These are phyloP conservation scores for Phalaenopsis aphrodite DNA, from an alignment of 106 monocot genomes.

Conservation along the genomic window DNA sequence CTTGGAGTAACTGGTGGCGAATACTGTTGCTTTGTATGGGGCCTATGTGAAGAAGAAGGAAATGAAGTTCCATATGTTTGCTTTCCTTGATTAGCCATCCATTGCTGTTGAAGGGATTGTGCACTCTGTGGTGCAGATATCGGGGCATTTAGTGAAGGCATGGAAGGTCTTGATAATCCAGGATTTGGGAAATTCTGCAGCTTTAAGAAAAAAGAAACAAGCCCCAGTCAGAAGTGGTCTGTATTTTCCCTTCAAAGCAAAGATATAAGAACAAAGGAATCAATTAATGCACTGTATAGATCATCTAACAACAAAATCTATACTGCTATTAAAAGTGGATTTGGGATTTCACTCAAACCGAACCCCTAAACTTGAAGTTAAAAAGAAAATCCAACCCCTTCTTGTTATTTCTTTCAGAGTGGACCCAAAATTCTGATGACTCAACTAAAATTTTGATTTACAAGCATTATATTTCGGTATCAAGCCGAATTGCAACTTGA, in stretches of 20 bases:
- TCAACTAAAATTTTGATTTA: background rate
- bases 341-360: background rate
- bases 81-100: slow-evolving; percentile 40
- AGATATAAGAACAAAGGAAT: background rate
- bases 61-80: slow-evolving; percentile 30
- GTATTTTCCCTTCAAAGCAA: background rate
- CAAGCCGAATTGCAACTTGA: background rate
- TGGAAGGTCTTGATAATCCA: slow-evolving; percentile 36
- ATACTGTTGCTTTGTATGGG: slow-evolving; percentile 40
- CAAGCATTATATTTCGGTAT: background rate
- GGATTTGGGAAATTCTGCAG: slow-evolving; percentile 44
- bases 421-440: no score
- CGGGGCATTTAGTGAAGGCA: slow-evolving; percentile 22
- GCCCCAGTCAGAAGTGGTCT: background rate
- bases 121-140: slow-evolving; percentile 32
- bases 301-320: background rate
- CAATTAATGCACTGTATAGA: background rate
- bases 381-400: background rate
- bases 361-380: background rate
- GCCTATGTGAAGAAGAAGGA: slow-evolving; percentile 36
- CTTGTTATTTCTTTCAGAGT: no score
- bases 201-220: background rate
- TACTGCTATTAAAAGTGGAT: background rate
- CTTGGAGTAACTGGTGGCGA: background rate
- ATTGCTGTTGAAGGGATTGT: slow-evolving; percentile 43